phyloP scores from a whole-genome alignment of 345 rosid species.

The Euphorbia lathyris region DNA sequence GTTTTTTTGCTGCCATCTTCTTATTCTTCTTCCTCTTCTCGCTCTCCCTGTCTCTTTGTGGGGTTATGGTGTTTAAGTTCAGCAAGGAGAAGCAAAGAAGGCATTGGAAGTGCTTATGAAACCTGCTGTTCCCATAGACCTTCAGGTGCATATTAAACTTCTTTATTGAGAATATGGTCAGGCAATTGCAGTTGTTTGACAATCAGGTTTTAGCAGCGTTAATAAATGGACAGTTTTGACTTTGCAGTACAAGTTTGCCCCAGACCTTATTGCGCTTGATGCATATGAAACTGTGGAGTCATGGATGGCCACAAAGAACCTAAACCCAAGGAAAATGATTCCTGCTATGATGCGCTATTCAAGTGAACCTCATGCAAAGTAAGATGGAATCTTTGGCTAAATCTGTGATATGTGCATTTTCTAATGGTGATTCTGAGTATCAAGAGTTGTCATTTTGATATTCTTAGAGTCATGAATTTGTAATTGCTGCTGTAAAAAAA shows the following conservation, averaged over 20 bases:
- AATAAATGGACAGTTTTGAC: constrained; percentile 18
- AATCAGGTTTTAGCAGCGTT: constrained; percentile 7
- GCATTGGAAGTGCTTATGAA: constrained; percentile 88
- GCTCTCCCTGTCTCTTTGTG: background rate
- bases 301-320: constrained; percentile 85
- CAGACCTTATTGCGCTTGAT: constrained; percentile 92
- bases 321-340: constrained; percentile 87
- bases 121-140: constrained; percentile 79
- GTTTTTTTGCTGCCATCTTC: background rate
- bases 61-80: constrained; percentile 16
- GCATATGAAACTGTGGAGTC: constrained; percentile 99
- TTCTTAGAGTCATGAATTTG: background rate
- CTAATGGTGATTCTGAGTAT: background rate
- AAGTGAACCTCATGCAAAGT: constrained; percentile 99
- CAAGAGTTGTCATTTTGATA: background rate
- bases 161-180: constrained; percentile 5
- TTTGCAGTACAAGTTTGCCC: constrained; percentile 93
- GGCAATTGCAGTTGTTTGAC: constrained; percentile 7
- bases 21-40: background rate
- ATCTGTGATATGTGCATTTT: constrained; percentile 10
- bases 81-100: constrained; percentile 98
- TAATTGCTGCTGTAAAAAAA: background rate
- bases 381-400: constrained; percentile 22
- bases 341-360: constrained; percentile 99
- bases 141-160: constrained; percentile 60